Evolutionary conservation across 1,139 yeast genomes (phyloP), one percentile per base, ranked within the genome.

Genomic region (Geotrichum restrictum): DNA sequence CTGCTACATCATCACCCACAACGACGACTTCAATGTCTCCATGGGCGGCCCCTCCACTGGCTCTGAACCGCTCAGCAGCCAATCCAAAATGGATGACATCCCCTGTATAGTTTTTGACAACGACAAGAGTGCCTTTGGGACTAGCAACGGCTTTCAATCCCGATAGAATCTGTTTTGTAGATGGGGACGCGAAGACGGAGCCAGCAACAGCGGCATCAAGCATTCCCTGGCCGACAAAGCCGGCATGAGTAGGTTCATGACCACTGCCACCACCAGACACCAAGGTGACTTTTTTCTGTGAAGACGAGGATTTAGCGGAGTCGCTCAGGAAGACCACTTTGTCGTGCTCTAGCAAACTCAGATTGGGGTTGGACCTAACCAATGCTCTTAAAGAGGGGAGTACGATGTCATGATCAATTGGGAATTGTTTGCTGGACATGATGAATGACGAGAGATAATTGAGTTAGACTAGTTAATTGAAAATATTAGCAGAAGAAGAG

Each of bases 181-280:
- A 83, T 1, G 97, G 97, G 19, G 95, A 87, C 0, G 97, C 96
- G 73, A 91, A 91, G 18, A 88, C 77, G 42, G 85, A 81, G 33
- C 98, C 97, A 51, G 88, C 81, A 7, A 89, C 96, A 1, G 96
- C 97, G 37, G 85, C 95, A 62, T 86, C 88, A 42, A 91, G 70
- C 63, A 85, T 73, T 50, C 93, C 93, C 27, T 79, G 76, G 4
- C 97, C 97, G 13, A 91, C 93, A 65, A 81, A 89, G 0, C 96
- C 97, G 3, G 87, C 93, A 65, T 89, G 96, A 7, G 91, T 76
- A 31, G 97, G 97, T 69, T 91, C 97, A 66, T 91, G 98, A 37
- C 98, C 98, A 8, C 93, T 83, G 31, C 98, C 98, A 52, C 98
- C 98, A 54, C 97, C 96, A 45, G 96, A 83, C 27, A 91, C 72